These are phyloP conservation scores for Cladophialophora psammophila DNA, from an alignment of 2,329 filamentous ascomycete species.

Conservation along the genomic window DNA sequence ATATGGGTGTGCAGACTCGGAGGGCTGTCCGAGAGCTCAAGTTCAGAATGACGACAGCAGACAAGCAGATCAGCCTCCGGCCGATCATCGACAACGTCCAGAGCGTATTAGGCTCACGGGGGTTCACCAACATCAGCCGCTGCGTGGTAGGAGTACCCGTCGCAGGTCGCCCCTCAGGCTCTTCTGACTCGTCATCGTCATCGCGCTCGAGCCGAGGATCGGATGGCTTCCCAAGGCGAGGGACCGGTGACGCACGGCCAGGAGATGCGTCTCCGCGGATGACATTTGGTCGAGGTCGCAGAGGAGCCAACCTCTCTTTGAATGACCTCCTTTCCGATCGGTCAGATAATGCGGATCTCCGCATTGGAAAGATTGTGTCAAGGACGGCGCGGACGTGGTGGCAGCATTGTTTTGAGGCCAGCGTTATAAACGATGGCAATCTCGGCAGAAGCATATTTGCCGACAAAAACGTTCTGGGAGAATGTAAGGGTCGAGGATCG, in stretches of 20 bases:
- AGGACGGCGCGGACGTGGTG: slow-evolving; percentile 98
- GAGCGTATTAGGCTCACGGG: slow-evolving; percentile 52
- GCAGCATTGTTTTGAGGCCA: slow-evolving; percentile 84
- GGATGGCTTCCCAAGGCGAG: slow-evolving; percentile 40
- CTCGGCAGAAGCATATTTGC: slow-evolving; percentile 76
- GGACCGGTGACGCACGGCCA: slow-evolving; percentile 40
- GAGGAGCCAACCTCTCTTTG: slow-evolving; percentile 55
- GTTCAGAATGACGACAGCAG: slow-evolving; percentile 52
- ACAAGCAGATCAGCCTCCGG: slow-evolving; percentile 54
- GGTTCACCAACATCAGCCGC: slow-evolving; percentile 58
- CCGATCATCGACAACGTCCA: slow-evolving; percentile 58
- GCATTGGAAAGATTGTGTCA: slow-evolving; percentile 90
- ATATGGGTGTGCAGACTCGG: slow-evolving; percentile 57
- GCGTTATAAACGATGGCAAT: slow-evolving; percentile 59
- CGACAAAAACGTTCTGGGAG: slow-evolving; percentile 75
- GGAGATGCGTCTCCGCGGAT: slow-evolving; percentile 34
- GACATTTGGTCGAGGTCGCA: slow-evolving; percentile 38
- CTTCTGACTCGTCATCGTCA: slow-evolving; percentile 49
- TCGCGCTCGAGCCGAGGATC: slow-evolving; percentile 45
- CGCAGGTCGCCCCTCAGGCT: slow-evolving; percentile 53
- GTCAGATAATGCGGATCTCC: slow-evolving; percentile 75
- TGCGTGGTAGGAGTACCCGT: slow-evolving; percentile 59
- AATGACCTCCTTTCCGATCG: slow-evolving; percentile 77
- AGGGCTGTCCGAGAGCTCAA: slow-evolving; percentile 56
- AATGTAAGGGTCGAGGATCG: slow-evolving; percentile 86